Percentiles rank a stretch among this genome's conserved stretches.
phyloP scores from a whole-genome alignment of 78 protist genomes.

The Isochrysis galbana region DNA sequence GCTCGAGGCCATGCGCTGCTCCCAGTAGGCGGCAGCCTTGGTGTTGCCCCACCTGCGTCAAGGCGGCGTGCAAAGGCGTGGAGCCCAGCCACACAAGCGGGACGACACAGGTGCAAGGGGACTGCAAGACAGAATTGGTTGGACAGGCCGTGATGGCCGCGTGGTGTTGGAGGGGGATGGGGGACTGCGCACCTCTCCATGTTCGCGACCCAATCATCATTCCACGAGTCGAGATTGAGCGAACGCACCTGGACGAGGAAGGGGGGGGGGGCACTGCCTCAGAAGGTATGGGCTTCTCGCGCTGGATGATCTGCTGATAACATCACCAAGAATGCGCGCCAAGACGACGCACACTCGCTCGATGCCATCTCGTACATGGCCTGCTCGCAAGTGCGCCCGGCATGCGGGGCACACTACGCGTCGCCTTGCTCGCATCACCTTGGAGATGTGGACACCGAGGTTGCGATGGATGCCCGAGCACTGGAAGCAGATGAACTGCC shows the following conservation, averaged over 20 bases:
- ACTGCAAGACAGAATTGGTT: too few species aligned
- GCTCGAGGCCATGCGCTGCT: slow-evolving; percentile 2
- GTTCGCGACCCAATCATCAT: slow-evolving; percentile 44
- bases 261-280: not conserved
- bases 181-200: slow-evolving; percentile 65
- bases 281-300: too few species aligned
- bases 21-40: slow-evolving; percentile 35
- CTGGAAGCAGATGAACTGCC: slow-evolving; percentile 54
- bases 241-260: not conserved
- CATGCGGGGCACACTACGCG: not conserved
- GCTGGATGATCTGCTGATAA: too few species aligned
- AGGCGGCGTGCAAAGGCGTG: too few species aligned
- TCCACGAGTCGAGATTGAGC: slow-evolving; percentile 48
- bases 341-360: too few species aligned
- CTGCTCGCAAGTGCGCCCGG: not conserved
- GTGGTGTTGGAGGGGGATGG: too few species aligned
- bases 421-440: too few species aligned
- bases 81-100: too few species aligned
- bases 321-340: too few species aligned
- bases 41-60: slow-evolving; percentile 54
- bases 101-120: too few species aligned
- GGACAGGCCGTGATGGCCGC: too few species aligned
- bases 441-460: slow-evolving; percentile 65
- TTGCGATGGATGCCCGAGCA: slow-evolving; percentile 70
- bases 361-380: too few species aligned